A percentile compares a stretch with the other conserved stretches of the same genome.
phyloP scores from a whole-genome alignment of 2,329 filamentous ascomycete species.

The Aquanectria penicillioides region DNA sequence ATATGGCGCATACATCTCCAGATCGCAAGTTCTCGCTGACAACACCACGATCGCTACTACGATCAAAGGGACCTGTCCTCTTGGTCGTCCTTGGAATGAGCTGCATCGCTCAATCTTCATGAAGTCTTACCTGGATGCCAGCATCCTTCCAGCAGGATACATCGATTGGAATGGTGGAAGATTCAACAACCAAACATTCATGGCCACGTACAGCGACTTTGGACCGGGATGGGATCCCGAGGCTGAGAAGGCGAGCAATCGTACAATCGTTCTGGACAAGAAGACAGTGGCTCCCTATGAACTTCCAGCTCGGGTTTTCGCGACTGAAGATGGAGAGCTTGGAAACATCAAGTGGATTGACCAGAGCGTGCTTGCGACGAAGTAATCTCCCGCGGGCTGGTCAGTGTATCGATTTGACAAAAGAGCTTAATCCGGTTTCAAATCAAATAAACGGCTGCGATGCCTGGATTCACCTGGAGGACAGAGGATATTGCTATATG shows the following conservation, averaged over 20 bases:
- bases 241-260: slow-evolving; percentile 12
- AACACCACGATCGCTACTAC: slow-evolving; percentile 56
- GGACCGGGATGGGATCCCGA: slow-evolving; percentile 11
- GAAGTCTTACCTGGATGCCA: slow-evolving; percentile 63
- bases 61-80: slow-evolving; percentile 58
- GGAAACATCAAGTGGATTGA: slow-evolving; percentile 16
- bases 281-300: slow-evolving; percentile 11
- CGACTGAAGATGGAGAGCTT: neutral
- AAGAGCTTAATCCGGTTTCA: no score
- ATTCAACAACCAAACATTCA: slow-evolving; percentile 18
- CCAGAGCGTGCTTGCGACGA: neutral
- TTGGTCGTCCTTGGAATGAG: slow-evolving; percentile 72
- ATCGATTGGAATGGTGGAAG: slow-evolving; percentile 20
- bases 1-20: slow-evolving; percentile 72
- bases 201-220: slow-evolving; percentile 16
- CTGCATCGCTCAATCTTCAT: slow-evolving; percentile 67
- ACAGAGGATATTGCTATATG: no score
- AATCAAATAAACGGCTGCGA: no score
- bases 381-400: no score
- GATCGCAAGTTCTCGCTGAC: slow-evolving; percentile 62
- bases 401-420: no score
- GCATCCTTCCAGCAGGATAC: slow-evolving; percentile 47
- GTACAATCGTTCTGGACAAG: slow-evolving; percentile 4
- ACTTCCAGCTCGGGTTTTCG: slow-evolving; percentile 5
- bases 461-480: no score